phyloP scores from a whole-genome alignment of 441 rosid genomes.

The Euphorbia schlechtendalii region DNA sequence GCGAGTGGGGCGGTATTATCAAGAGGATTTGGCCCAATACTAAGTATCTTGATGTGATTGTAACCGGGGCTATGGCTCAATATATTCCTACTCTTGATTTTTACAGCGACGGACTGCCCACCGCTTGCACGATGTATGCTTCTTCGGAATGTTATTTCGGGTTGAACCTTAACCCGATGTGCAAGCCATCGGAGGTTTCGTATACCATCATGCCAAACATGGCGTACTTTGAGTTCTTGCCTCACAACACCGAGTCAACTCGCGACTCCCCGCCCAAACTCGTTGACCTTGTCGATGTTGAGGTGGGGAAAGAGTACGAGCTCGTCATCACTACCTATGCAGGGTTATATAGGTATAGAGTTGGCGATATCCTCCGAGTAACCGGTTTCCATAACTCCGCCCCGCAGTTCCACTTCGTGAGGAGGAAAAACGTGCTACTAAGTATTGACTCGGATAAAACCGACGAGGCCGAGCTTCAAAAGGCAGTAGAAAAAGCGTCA shows the following conservation, averaged over 20 bases:
- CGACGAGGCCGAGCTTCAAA: slow-evolving; percentile 81
- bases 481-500: slow-evolving; percentile 66
- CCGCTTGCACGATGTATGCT: slow-evolving; percentile 91
- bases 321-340: slow-evolving; percentile 85
- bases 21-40: slow-evolving; percentile 85
- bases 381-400: slow-evolving; percentile 88
- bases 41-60: slow-evolving; percentile 81
- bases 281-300: slow-evolving; percentile 28
- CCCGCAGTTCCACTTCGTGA: slow-evolving; percentile 75
- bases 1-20: slow-evolving; percentile 69
- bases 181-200: slow-evolving; percentile 72
- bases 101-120: slow-evolving; percentile 68
- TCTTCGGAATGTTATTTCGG: slow-evolving; percentile 93
- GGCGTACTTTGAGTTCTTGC: slow-evolving; percentile 89
- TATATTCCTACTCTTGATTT: slow-evolving; percentile 80
- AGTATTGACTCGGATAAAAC: slow-evolving; percentile 90
- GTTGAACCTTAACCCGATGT: slow-evolving; percentile 82
- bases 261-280: slow-evolving; percentile 33
- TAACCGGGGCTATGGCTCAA: slow-evolving; percentile 94
- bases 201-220: slow-evolving; percentile 93
- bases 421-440: slow-evolving; percentile 76
- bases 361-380: slow-evolving; percentile 87
- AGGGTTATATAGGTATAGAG: slow-evolving; percentile 71
- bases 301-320: slow-evolving; percentile 67
- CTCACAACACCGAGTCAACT: slow-evolving; percentile 34